A percentile compares a stretch with the other conserved stretches of the same genome.
phyloP scores from a whole-genome alignment of 2,329 filamentous ascomycete genomes.

The Metarhizium rileyi region DNA sequence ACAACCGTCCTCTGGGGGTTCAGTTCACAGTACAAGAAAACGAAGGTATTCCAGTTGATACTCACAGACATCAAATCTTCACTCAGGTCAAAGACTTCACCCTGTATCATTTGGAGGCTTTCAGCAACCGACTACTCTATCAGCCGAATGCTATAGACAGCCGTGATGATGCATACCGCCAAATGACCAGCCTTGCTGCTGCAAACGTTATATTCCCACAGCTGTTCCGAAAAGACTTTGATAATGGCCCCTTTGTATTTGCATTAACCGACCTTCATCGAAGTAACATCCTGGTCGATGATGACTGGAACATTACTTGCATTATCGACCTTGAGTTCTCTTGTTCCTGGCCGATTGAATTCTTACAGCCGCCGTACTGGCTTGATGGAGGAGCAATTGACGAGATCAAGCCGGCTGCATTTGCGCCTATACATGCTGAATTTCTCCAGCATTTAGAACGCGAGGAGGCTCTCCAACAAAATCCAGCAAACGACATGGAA shows the following conservation, averaged over 20 bases:
- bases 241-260: slow-evolving; percentile 18
- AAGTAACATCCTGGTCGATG: slow-evolving; percentile 25
- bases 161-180: slow-evolving; percentile 6
- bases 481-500: neutral
- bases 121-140: slow-evolving; percentile 11
- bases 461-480: slow-evolving; percentile 5
- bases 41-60: slow-evolving; percentile 8
- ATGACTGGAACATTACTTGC: slow-evolving; percentile 22
- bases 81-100: slow-evolving; percentile 10
- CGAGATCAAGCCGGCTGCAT: neutral
- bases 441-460: slow-evolving; percentile 4
- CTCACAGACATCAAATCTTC: slow-evolving; percentile 8
- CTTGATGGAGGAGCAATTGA: slow-evolving; percentile 22
- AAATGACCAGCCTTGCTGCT: slow-evolving; percentile 11
- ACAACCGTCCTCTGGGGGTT: slow-evolving; percentile 11
- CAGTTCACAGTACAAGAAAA: slow-evolving; percentile 9
- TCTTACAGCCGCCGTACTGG: slow-evolving; percentile 10
- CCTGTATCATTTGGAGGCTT: slow-evolving; percentile 9
- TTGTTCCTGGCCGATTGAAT: slow-evolving; percentile 19
- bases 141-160: slow-evolving; percentile 11
- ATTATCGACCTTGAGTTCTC: slow-evolving; percentile 24
- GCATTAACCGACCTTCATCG: slow-evolving; percentile 20
- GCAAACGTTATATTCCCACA: slow-evolving; percentile 9
- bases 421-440: slow-evolving; percentile 2
- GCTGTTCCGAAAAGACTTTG: slow-evolving; percentile 13